phyloP scores from a whole-genome alignment of 495 filamentous ascomycete species.

The Penicillium longicatenatum region DNA sequence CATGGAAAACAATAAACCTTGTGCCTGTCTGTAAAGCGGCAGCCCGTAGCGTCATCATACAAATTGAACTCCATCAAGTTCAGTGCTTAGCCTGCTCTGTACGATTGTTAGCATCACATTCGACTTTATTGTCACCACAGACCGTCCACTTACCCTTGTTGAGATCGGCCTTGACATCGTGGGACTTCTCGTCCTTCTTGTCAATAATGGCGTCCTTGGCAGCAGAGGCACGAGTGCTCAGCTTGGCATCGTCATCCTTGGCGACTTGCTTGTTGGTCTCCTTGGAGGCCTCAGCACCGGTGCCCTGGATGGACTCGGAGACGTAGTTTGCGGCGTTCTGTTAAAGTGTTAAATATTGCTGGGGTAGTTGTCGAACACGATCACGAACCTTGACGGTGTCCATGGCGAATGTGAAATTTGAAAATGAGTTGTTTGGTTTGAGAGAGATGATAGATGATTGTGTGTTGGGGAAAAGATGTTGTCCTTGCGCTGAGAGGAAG shows the following conservation, averaged over 20 bases:
- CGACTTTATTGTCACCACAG: background rate
- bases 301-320: conserved; percentile 14
- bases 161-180: conserved; percentile 18
- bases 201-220: conserved; percentile 16
- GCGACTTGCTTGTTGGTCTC: conserved; percentile 8
- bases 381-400: background rate
- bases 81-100: conserved; percentile 3
- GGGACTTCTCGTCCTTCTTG: conserved; percentile 17
- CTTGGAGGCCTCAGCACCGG: conserved; percentile 18
- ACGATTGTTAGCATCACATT: background rate
- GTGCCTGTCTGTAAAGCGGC: background rate
- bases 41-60: background rate
- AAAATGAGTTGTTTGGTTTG: background rate
- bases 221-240: conserved; percentile 16
- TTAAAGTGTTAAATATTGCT: background rate
- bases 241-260: conserved; percentile 11
- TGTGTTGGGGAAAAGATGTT: background rate
- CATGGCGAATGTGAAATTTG: background rate
- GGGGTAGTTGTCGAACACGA: background rate
- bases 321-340: conserved; percentile 19
- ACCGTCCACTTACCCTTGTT: conserved; percentile 13
- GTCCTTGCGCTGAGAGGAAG: background rate
- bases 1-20: background rate
- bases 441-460: background rate
- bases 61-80: background rate